These are phyloP conservation scores for Rhodotorula toruloides DNA, from an alignment of 768 basidiomycete species.

Conservation along the genomic window DNA sequence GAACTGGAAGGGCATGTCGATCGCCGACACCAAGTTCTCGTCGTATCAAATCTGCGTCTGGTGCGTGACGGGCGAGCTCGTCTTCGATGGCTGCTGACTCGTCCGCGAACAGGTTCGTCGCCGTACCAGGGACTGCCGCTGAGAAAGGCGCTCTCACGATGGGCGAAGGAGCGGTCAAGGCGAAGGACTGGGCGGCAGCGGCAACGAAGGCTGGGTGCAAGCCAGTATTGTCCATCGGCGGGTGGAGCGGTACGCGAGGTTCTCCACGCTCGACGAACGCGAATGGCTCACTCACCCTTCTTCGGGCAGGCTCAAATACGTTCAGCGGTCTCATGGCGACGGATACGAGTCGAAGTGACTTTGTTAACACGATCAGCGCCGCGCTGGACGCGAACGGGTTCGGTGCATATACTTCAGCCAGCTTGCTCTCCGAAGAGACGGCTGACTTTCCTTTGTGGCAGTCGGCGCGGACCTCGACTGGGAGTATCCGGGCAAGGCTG, in stretches of 20 bases:
- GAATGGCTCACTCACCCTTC: background rate
- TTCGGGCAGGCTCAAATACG: background rate
- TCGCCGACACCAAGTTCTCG: background rate
- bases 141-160: background rate
- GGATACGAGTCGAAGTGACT: conserved; percentile 1
- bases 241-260: background rate
- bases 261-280: background rate
- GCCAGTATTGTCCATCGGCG: conserved; percentile 3
- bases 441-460: background rate
- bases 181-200: background rate
- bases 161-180: conserved; percentile 1
- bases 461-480: background rate
- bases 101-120: background rate
- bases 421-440: background rate
- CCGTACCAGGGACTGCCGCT: background rate
- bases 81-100: background rate
- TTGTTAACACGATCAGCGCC: background rate
- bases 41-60: background rate
- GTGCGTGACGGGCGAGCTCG: no score
- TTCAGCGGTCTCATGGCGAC: conserved; percentile 5
- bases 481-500: conserved; percentile 6
- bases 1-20: background rate
- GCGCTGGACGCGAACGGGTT: conserved; percentile 8
- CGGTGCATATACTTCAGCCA: conserved; percentile 5
- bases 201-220: conserved; percentile 2